A percentile compares a stretch with the other conserved stretches of the same genome.
phyloP scores from a whole-genome alignment of 1,284 basidiomycete genomes.

The Takashimella tepidaria region DNA sequence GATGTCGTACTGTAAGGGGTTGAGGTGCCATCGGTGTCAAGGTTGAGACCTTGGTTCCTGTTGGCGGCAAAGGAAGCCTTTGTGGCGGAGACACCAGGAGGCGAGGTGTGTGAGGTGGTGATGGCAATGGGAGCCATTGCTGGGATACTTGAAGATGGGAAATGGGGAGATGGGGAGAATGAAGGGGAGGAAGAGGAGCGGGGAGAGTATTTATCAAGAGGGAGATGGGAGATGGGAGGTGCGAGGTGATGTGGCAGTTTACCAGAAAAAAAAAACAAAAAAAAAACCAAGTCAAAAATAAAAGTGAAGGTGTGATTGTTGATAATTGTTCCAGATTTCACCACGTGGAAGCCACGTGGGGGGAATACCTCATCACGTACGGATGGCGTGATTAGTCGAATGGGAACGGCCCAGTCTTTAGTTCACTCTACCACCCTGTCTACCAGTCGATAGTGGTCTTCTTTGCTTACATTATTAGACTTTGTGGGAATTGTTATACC shows the following conservation, averaged over 20 bases:
- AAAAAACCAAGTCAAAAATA: background rate
- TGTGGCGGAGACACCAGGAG: conserved; percentile 1
- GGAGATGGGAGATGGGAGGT: background rate
- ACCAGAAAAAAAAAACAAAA: too few species aligned
- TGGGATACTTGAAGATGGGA: conserved; percentile 2
- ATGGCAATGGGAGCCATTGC: conserved; percentile 12
- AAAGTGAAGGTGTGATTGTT: background rate
- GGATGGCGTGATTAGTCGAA: background rate
- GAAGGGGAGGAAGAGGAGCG: background rate
- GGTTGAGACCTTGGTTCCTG: background rate
- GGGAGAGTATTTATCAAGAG: background rate
- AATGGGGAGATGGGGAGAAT: background rate
- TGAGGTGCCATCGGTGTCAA: conserved; percentile 25
- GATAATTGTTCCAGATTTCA: background rate
- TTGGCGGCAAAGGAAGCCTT: conserved; percentile 7
- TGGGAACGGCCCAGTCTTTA: too few species aligned
- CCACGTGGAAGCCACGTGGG: background rate
- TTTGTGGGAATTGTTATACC: too few species aligned
- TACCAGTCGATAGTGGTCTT: too few species aligned
- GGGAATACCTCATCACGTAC: background rate
- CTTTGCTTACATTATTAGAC: too few species aligned
- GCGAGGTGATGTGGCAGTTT: background rate
- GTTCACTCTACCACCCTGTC: too few species aligned
- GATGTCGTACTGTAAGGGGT: conserved; percentile 38
- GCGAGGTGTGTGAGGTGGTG: background rate